phyloP scores from a whole-genome alignment of 1,284 basidiomycete genomes.

The Ceratobasidium papillatum region DNA sequence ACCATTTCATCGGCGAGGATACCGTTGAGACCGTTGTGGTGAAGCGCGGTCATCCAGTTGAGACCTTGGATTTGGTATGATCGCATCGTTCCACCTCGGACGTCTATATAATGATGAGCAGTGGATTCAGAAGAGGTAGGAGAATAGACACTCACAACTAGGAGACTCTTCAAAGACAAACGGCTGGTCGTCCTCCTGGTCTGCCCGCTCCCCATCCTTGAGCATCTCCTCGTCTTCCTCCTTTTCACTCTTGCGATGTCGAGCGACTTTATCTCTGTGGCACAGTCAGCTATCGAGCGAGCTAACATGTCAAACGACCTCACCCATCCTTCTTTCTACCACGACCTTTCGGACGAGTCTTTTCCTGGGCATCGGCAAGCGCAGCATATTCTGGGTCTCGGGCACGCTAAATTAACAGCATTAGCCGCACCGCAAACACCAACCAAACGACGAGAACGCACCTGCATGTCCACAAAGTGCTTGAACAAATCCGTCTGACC shows the following conservation, averaged over 20 bases:
- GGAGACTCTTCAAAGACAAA: conserved; percentile 89
- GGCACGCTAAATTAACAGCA: conserved; percentile 65
- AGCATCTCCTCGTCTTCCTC: conserved; percentile 97
- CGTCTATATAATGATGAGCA: conserved; percentile 61
- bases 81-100: conserved; percentile 88
- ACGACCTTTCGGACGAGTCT: conserved; percentile 77
- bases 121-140: conserved; percentile 41
- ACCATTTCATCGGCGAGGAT: conserved; percentile 97
- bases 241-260: conserved; percentile 95
- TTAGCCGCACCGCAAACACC: neutral
- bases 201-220: conserved; percentile 83
- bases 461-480: conserved; percentile 96
- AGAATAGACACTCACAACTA: conserved; percentile 67
- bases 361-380: conserved; percentile 76
- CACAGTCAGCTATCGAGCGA: neutral
- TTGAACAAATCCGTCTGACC: conserved; percentile 96
- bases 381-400: conserved; percentile 95
- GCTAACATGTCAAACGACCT: conserved; percentile 49
- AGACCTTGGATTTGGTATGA: conserved; percentile 96
- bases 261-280: conserved; percentile 72
- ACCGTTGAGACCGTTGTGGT: conserved; percentile 93
- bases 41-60: conserved; percentile 95
- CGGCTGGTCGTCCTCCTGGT: conserved; percentile 82
- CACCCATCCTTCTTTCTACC: conserved; percentile 82
- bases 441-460: conserved; percentile 50